Percentiles rank a stretch among this genome's conserved stretches.
Evolutionary conservation across 2,329 filamentous ascomycete species (phyloP).

Genomic region (Aspergillus hortae): DNA sequence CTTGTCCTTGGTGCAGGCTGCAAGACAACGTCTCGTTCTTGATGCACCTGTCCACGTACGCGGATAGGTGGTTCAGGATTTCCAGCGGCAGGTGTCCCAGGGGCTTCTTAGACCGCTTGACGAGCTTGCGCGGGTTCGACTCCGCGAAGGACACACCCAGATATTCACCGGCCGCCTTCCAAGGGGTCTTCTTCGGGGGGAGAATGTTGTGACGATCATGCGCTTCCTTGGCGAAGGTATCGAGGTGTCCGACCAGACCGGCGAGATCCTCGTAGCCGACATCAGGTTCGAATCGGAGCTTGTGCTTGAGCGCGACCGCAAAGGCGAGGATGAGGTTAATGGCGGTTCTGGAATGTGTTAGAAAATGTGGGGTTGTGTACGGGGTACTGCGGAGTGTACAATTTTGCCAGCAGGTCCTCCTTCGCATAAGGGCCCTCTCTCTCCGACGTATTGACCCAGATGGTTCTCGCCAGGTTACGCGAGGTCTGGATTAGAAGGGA

Average conservation of each 20-base stretch:
- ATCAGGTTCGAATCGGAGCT: constrained; percentile 78
- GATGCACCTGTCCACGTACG: constrained; percentile 62
- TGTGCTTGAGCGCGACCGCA: constrained; percentile 74
- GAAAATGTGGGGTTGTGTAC: neutral
- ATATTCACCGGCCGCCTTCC: constrained; percentile 67
- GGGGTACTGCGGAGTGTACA: constrained; percentile 35
- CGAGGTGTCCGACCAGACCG: constrained; percentile 66
- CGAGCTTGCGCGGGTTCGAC: constrained; percentile 71
- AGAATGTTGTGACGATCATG: constrained; percentile 40
- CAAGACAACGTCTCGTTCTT: constrained; percentile 35
- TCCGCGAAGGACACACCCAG: constrained; percentile 73
- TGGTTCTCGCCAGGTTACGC: constrained; percentile 62
- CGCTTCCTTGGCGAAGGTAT: constrained; percentile 67
- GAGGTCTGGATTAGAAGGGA: constrained; percentile 54
- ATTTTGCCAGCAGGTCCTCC: constrained; percentile 65
- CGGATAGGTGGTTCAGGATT: constrained; percentile 68
- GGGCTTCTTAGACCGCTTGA: constrained; percentile 70
- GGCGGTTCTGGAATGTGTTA: constrained; percentile 45
- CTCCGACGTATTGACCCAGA: constrained; percentile 75
- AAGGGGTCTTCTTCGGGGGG: constrained; percentile 46
- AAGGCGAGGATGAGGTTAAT: constrained; percentile 78
- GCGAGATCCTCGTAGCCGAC: constrained; percentile 71
- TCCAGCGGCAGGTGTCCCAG: constrained; percentile 82
- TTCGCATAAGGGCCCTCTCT: constrained; percentile 57
- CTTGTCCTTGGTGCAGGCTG: constrained; percentile 36